Base-by-base conservation (phyloP, 192 early-diverging fungal genomes). In the Gamsiella multidivaricata region DNA sequence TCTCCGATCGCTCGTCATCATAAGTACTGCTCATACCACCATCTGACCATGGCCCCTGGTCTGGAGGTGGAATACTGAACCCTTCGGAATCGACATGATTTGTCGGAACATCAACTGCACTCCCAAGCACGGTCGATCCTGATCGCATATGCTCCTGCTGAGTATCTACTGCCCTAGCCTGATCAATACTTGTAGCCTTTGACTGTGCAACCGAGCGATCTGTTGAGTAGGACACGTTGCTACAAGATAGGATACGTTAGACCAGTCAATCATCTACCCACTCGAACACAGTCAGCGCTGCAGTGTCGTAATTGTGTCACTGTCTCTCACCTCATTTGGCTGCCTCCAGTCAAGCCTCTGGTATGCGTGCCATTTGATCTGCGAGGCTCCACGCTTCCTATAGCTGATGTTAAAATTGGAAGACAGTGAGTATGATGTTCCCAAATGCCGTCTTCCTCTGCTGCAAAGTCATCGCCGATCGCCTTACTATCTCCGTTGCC, bases 11-110 rank as follows among this genome's bases (percentile, higher is more conserved):
- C 15, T 83, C 63, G 29, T 85, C 83, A 14, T 79, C 80, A 61
- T 79, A 83, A 22, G 37, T 53, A 20, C 70, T 74, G 36, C 80
- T 70, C 11, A 54, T 28, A 18, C 64, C 36, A 3, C 66, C 60
- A 37, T 67, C 65, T 0, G 70, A 71, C 79, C 80, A 83, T 25
- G 68, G 79, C 31, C 76, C 60, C 34, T 80, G 65, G 61, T 86
- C 83, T 34, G 83, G 57, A 15, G 84, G 85, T 47, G 83, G 85
- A 47, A 88, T 85, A 8, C 84, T 72, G 57, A 79, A 88, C 10
- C 87, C 87, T 34, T 88, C 85, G 4, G 67, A 66, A 52, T 88
- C 87, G 0, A 88, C 76, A 4, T 74, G 29, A 39, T 70, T 67
- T 28, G 50, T 61, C 12, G 58, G 37, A 41, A 55, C 54, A 26